Conservation (phyloP, 1,284 basidiomycete genomes). For the Apiotrichum gamsii region DNA sequence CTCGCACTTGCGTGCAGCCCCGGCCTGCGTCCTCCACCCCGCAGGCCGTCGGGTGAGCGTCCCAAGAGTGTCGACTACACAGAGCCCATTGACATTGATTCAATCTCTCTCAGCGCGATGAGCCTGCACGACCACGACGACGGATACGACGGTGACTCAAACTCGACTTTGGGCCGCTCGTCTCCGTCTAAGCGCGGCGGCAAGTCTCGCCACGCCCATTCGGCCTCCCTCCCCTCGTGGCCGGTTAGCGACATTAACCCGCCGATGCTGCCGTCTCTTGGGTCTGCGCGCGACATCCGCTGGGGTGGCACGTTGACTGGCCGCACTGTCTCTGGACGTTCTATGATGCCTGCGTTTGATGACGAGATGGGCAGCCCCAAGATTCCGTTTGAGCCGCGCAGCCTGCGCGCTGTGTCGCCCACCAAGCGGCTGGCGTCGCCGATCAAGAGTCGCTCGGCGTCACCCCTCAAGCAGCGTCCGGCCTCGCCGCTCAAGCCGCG, state of each 20-base stretch:
- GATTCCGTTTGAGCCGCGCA: background rate
- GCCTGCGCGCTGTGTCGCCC: too few species aligned
- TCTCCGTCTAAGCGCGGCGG: background rate
- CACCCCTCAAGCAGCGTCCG: too few species aligned
- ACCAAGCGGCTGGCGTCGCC: too few species aligned
- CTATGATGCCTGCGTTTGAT: slow-evolving; percentile 2
- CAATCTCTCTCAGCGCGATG: slow-evolving; percentile 4
- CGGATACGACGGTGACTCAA: background rate
- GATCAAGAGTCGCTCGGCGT: too few species aligned
- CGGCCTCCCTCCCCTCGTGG: background rate
- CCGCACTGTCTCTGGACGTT: slow-evolving; percentile 9
- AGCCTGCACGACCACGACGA: slow-evolving; percentile 5
- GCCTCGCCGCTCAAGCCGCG: too few species aligned
- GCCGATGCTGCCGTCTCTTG: background rate
- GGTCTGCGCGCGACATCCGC: slow-evolving; percentile 2
- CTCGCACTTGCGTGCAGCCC: slow-evolving; percentile 1
- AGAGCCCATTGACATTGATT: slow-evolving; percentile 14
- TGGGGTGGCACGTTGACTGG: slow-evolving; percentile 7
- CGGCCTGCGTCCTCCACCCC: background rate
- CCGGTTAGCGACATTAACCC: background rate
- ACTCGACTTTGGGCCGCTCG: background rate
- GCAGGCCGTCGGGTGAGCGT: background rate
- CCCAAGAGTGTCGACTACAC: slow-evolving; percentile 11
- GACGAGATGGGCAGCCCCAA: background rate
- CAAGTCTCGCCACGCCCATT: background rate